Percentiles rank a stretch among this genome's conserved stretches.
phyloP scores from a whole-genome alignment of 805 yeast genomes.

The Zygosaccharomyces rouxii region DNA sequence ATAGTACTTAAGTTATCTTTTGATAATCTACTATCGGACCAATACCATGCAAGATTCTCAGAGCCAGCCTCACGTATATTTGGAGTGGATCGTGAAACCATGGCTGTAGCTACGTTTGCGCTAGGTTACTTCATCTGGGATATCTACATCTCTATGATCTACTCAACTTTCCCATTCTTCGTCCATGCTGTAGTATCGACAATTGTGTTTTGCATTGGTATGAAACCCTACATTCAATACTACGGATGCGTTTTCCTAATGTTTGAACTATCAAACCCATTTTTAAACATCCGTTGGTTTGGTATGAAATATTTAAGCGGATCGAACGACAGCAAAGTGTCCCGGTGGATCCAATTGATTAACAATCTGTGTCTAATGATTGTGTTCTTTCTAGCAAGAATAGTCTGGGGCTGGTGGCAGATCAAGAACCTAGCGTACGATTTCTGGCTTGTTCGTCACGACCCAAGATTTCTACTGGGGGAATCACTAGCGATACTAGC shows the following conservation, averaged over 20 bases:
- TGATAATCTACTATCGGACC: slow-evolving; percentile 15
- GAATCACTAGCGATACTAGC: slow-evolving; percentile 37
- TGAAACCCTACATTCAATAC: slow-evolving; percentile 69
- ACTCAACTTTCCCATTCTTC: slow-evolving; percentile 63
- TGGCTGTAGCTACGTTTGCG: slow-evolving; percentile 39
- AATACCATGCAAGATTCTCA: slow-evolving; percentile 15
- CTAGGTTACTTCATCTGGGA: slow-evolving; percentile 89
- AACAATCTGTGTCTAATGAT: slow-evolving; percentile 46
- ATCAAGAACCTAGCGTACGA: slow-evolving; percentile 47
- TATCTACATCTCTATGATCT: slow-evolving; percentile 52
- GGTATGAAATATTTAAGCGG: slow-evolving; percentile 37
- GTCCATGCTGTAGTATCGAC: slow-evolving; percentile 71
- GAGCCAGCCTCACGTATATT: slow-evolving; percentile 28
- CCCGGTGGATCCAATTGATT: slow-evolving; percentile 53
- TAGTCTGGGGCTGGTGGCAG: slow-evolving; percentile 78
- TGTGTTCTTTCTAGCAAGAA: slow-evolving; percentile 67
- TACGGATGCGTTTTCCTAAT: slow-evolving; percentile 73
- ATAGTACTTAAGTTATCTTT: slow-evolving; percentile 48
- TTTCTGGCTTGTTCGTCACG: slow-evolving; percentile 39
- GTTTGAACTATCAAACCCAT: slow-evolving; percentile 85
- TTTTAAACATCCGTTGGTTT: slow-evolving; percentile 86
- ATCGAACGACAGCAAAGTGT: slow-evolving; percentile 30
- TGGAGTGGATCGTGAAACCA: slow-evolving; percentile 23
- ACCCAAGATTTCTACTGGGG: slow-evolving; percentile 43
- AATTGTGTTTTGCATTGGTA: slow-evolving; percentile 59